A percentile compares a stretch with the other conserved stretches of the same genome.
These are phyloP conservation scores for Fusarium fujikuroi DNA, from an alignment of 2,329 filamentous ascomycete species.

Conservation along the genomic window DNA sequence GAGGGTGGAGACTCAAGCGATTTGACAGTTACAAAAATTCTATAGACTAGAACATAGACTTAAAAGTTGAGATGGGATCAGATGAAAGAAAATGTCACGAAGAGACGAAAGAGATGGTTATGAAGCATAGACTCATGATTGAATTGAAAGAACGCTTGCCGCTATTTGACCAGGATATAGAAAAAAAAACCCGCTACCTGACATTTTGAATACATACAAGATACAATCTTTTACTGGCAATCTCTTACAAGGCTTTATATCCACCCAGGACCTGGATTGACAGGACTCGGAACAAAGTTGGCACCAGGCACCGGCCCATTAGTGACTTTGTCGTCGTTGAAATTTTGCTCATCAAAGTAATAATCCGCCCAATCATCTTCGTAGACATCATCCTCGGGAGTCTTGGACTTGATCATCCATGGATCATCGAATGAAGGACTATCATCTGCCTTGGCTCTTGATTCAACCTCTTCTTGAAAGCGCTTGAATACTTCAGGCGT, in stretches of 20 bases:
- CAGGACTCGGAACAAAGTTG: conserved; percentile 33
- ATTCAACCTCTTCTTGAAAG: conserved; percentile 30
- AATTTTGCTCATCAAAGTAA: conserved; percentile 47
- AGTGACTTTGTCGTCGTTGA: conserved; percentile 9
- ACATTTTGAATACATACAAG: conserved; percentile 7
- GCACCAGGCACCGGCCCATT: conserved; percentile 11
- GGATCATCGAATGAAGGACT: conserved; percentile 27
- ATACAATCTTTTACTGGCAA: conserved; percentile 10
- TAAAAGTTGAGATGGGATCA: conserved; percentile 24
- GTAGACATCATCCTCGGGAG: conserved; percentile 32
- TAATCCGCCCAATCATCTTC: conserved; percentile 48
- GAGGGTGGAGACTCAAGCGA: conserved; percentile 58
- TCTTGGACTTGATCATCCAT: conserved; percentile 12
- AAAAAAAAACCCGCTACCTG: conserved; percentile 27
- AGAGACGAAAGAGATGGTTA: conserved; percentile 29
- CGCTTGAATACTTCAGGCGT: conserved; percentile 39
- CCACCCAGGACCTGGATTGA: conserved; percentile 40
- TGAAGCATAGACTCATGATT: conserved; percentile 33
- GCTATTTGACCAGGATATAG: conserved; percentile 27
- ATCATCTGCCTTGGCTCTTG: neutral
- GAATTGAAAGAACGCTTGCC: conserved; percentile 21
- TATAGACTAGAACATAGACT: conserved; percentile 47
- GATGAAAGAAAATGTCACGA: conserved; percentile 26
- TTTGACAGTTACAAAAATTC: conserved; percentile 63
- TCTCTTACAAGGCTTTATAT: conserved; percentile 21